These are phyloP conservation scores for Cyberlindnera mycetangii DNA, from an alignment of 805 yeast genomes.

Conservation along the genomic window DNA sequence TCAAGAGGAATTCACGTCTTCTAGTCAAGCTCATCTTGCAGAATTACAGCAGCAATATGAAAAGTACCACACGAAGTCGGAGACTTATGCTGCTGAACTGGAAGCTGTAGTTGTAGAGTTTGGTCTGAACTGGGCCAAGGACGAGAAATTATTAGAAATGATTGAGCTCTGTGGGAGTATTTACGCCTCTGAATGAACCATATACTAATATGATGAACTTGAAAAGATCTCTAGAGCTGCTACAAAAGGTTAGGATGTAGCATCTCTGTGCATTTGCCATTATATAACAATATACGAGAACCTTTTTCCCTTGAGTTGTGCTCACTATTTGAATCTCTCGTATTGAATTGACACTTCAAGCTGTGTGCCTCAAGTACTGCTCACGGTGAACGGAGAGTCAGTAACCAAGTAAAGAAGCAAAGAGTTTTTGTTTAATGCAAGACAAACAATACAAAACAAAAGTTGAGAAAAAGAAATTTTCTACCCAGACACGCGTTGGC, in stretches of 20 bases:
- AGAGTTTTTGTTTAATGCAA: not conserved
- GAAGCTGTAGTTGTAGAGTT: slow-evolving; percentile 32
- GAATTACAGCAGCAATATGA: slow-evolving; percentile 4
- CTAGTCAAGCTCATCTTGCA: not conserved
- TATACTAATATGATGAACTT: too few species aligned
- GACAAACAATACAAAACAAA: not conserved
- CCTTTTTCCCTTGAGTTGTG: too few species aligned
- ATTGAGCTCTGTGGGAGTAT: slow-evolving; percentile 19
- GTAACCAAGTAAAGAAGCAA: too few species aligned
- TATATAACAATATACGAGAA: too few species aligned
- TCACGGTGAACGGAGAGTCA: too few species aligned
- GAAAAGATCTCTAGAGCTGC: too few species aligned
- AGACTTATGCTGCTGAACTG: slow-evolving; percentile 21
- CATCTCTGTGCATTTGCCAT: too few species aligned
- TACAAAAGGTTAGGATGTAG: too few species aligned
- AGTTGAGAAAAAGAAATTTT: not conserved
- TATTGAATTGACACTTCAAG: too few species aligned
- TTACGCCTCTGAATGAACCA: slow-evolving; percentile 1
- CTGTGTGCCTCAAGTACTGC: too few species aligned
- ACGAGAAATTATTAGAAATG: slow-evolving; percentile 29
- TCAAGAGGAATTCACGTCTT: not conserved
- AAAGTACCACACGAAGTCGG: slow-evolving; percentile 7
- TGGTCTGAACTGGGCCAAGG: slow-evolving; percentile 33
- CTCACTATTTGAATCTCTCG: too few species aligned
- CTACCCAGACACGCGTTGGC: not conserved